Evolutionary conservation across 495 filamentous ascomycete genomes (phyloP).

Genomic region (Trichocladium uniseriatum): DNA sequence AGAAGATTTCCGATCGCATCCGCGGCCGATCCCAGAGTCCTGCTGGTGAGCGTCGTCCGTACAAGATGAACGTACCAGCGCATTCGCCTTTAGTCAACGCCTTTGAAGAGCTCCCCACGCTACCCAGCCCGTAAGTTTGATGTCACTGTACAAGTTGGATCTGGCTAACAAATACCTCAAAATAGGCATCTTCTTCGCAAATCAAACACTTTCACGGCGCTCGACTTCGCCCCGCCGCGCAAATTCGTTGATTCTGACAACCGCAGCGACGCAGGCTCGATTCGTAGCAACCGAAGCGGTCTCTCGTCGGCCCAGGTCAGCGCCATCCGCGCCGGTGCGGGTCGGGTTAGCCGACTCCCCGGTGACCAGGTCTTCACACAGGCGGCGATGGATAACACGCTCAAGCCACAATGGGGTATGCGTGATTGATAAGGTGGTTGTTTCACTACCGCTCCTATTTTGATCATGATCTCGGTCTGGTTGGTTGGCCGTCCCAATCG

Average conservation of each 20-base stretch:
- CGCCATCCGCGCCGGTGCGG: constrained; percentile 80
- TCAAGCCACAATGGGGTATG: constrained; percentile 78
- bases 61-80: constrained; percentile 55
- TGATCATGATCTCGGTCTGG: constrained; percentile 5
- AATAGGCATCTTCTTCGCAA: constrained; percentile 74
- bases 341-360: constrained; percentile 80
- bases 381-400: constrained; percentile 54
- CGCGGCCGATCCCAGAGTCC: constrained; percentile 75
- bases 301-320: constrained; percentile 61
- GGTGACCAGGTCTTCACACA: constrained; percentile 73
- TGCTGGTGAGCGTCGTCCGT: constrained; percentile 63
- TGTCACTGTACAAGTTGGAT: no score
- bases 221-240: constrained; percentile 92
- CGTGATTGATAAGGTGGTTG: constrained; percentile 22
- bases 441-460: not conserved
- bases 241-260: constrained; percentile 64
- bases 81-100: constrained; percentile 71
- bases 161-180: no score
- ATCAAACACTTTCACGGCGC: constrained; percentile 75
- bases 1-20: constrained; percentile 54
- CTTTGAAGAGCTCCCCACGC: constrained; percentile 73
- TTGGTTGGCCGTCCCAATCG: not conserved
- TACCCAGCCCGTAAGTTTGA: constrained; percentile 82
- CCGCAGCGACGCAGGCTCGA: constrained; percentile 78
- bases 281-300: constrained; percentile 74